Evolutionary conservation across 1,139 yeast species (phyloP).

Genomic region (Pichia sp.): DNA sequence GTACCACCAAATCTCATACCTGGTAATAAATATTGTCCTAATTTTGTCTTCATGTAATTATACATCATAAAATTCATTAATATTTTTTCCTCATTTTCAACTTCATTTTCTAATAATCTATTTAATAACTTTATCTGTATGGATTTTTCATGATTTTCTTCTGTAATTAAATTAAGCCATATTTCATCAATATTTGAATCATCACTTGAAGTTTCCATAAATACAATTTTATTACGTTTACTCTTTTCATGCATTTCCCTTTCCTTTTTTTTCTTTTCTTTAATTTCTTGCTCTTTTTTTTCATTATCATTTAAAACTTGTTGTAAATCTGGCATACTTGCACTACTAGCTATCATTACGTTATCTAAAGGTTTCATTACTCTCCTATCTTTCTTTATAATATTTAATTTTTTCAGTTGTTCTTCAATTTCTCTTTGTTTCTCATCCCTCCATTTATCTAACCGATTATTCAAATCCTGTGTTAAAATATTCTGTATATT

Average conservation of each 20-base stretch:
- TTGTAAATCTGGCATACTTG: conserved; percentile 15
- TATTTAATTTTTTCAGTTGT: conserved; percentile 15
- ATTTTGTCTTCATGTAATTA: conserved; percentile 36
- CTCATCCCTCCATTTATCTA: conserved; percentile 14
- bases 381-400: neutral
- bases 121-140: neutral
- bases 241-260: conserved; percentile 11
- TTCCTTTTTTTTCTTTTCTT: conserved; percentile 2
- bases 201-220: conserved; percentile 15
- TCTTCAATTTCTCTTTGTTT: conserved; percentile 14
- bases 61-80: conserved; percentile 29
- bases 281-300: neutral
- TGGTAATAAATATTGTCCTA: conserved; percentile 60
- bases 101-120: conserved; percentile 4
- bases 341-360: conserved; percentile 6
- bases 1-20: conserved; percentile 90
- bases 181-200: conserved; percentile 3
- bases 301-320: conserved; percentile 8
- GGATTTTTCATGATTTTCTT: neutral
- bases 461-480: conserved; percentile 8
- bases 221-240: conserved; percentile 15
- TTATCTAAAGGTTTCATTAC: conserved; percentile 7
- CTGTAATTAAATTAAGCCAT: neutral
- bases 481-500: conserved; percentile 1
- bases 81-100: conserved; percentile 17